Evolutionary conservation across 1,139 yeast species (phyloP).

Genomic region (Taphrina communis): DNA sequence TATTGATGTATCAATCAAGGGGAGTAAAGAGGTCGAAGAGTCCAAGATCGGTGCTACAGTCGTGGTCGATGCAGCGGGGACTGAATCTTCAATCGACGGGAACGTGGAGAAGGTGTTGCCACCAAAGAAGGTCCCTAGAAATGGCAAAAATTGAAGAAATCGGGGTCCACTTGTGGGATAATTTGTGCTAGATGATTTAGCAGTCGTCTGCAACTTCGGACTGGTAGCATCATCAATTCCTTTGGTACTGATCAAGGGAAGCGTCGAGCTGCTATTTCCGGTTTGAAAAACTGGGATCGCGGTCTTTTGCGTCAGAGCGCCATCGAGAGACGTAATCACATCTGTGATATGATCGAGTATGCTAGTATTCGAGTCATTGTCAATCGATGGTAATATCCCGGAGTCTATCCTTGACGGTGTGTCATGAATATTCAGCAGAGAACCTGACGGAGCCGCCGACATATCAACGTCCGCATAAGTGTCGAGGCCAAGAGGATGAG

Average conservation of each 20-base stretch:
- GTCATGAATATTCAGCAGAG: background rate
- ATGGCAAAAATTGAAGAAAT: background rate
- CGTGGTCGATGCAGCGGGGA: background rate
- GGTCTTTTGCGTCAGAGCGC: background rate
- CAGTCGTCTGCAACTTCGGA: background rate
- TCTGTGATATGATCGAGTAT: background rate
- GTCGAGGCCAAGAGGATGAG: background rate
- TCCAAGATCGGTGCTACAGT: background rate
- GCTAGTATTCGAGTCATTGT: background rate
- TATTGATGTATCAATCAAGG: background rate
- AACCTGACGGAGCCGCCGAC: background rate
- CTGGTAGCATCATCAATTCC: background rate
- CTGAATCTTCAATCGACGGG: background rate
- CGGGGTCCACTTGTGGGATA: background rate
- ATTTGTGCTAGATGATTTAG: background rate
- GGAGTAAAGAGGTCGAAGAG: background rate
- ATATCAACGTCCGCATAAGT: background rate
- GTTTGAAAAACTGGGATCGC: background rate
- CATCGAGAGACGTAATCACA: background rate
- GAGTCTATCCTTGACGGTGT: background rate
- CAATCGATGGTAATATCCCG: background rate
- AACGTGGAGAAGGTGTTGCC: background rate
- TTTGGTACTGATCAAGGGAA: background rate
- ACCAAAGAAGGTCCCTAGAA: constrained; percentile 1
- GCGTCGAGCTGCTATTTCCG: background rate